These are phyloP conservation scores for Sporisorium graminicola DNA, from an alignment of 1,284 basidiomycete species.

Conservation along the genomic window DNA sequence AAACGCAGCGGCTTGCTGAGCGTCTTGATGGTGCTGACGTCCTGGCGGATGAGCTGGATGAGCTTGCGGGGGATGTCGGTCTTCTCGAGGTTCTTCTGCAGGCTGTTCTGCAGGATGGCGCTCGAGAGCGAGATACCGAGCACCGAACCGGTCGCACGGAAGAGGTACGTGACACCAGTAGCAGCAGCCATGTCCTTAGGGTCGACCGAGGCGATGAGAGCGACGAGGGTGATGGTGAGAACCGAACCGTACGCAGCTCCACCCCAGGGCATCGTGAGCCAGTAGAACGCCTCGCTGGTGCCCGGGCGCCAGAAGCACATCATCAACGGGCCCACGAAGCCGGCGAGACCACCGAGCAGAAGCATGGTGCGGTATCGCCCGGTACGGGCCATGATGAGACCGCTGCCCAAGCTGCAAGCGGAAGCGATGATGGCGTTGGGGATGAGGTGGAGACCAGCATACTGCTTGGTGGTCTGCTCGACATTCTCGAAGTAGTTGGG, in stretches of 20 bases:
- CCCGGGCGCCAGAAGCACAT: slow-evolving; percentile 70
- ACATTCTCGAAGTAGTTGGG: slow-evolving; percentile 70
- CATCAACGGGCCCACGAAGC: slow-evolving; percentile 68
- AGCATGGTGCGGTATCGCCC: slow-evolving; percentile 70
- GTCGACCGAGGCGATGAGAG: slow-evolving; percentile 69
- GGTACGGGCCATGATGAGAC: slow-evolving; percentile 70
- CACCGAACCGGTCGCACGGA: slow-evolving; percentile 70
- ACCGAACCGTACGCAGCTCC: slow-evolving; percentile 69
- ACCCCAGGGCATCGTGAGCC: slow-evolving; percentile 66
- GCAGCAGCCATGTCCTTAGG: slow-evolving; percentile 69
- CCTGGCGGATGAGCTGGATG: slow-evolving; percentile 66
- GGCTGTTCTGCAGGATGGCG: slow-evolving; percentile 69
- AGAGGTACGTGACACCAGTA: slow-evolving; percentile 70
- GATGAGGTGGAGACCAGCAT: slow-evolving; percentile 70
- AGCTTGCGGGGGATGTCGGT: slow-evolving; percentile 62
- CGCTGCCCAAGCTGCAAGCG: slow-evolving; percentile 69
- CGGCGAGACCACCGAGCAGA: slow-evolving; percentile 63
- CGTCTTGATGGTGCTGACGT: slow-evolving; percentile 65
- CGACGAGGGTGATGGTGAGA: slow-evolving; percentile 70
- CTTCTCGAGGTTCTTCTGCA: slow-evolving; percentile 63
- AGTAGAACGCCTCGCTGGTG: slow-evolving; percentile 67
- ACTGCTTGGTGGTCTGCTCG: slow-evolving; percentile 66
- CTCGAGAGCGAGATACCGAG: slow-evolving; percentile 70
- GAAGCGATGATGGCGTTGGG: slow-evolving; percentile 70
- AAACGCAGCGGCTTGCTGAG: slow-evolving; percentile 53